Conservation (phyloP, 495 filamentous ascomycete species). For the Podospora sp. region DNA sequence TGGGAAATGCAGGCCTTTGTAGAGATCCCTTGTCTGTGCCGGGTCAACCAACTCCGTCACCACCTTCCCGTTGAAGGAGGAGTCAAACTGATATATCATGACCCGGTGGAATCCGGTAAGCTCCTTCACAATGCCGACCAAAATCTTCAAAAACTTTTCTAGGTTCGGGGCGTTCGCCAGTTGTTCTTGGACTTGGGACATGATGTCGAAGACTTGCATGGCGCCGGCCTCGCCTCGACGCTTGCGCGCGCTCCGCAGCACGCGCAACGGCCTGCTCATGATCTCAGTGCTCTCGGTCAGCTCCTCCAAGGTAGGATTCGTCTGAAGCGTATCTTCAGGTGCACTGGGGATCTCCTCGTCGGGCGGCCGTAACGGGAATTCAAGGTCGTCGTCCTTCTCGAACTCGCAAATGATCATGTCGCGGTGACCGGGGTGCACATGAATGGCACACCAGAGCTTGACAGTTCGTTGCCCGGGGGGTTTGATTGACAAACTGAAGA, state of each 20-base stretch:
- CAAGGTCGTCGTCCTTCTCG: constrained; percentile 79
- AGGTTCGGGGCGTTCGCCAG: constrained; percentile 69
- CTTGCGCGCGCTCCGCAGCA: constrained; percentile 76
- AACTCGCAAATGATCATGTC: constrained; percentile 89
- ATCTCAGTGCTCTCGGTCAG: constrained; percentile 71
- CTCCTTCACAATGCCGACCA: constrained; percentile 82
- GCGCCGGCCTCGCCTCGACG: constrained; percentile 80
- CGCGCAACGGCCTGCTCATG: constrained; percentile 73
- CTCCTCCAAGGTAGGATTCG: constrained; percentile 71
- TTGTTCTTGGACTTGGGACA: constrained; percentile 83
- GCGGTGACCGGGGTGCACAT: constrained; percentile 64
- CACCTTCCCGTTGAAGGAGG: constrained; percentile 77
- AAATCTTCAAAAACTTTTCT: constrained; percentile 68
- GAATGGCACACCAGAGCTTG: constrained; percentile 89
- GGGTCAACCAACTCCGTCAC: constrained; percentile 88
- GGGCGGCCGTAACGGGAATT: constrained; percentile 66
- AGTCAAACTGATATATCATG: constrained; percentile 93
- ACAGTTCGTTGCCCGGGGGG: constrained; percentile 53
- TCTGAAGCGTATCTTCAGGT: constrained; percentile 74
- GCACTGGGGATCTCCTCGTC: constrained; percentile 58
- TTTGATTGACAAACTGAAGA: constrained; percentile 75
- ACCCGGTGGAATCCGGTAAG: constrained; percentile 91
- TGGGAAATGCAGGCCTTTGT: constrained; percentile 88
- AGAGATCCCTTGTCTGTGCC: constrained; percentile 77
- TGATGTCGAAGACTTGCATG: constrained; percentile 93